These are phyloP conservation scores for Aspergillus sp. DNA, from an alignment of 2,329 filamentous ascomycete genomes.

Conservation along the genomic window DNA sequence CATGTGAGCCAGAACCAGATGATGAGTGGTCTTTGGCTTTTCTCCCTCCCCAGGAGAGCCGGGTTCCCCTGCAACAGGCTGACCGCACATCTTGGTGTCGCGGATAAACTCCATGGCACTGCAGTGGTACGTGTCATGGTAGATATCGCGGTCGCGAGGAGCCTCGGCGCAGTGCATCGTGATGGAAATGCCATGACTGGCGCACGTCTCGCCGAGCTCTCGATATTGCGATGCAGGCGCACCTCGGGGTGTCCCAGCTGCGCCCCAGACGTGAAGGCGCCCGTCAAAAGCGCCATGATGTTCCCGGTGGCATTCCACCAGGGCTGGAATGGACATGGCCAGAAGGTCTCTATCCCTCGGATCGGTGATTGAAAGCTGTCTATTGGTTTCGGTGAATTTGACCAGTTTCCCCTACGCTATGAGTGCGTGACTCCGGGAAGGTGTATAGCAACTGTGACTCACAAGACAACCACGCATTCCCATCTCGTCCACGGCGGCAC, in stretches of 20 bases:
- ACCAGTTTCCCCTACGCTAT: constrained; percentile 10
- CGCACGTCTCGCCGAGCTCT: background rate
- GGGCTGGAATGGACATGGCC: constrained; percentile 26
- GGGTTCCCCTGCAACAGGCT: constrained; percentile 33
- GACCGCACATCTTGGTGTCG: constrained; percentile 23
- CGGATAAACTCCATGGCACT: constrained; percentile 8
- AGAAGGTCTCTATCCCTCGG: constrained; percentile 26
- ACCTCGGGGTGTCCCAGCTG: constrained; percentile 47
- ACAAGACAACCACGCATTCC: constrained; percentile 46
- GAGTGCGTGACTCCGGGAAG: background rate
- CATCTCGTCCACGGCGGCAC: constrained; percentile 43
- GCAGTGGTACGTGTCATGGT: constrained; percentile 2
- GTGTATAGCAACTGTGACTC: background rate
- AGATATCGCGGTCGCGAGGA: constrained; percentile 7
- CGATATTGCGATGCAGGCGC: background rate
- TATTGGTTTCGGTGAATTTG: constrained; percentile 25
- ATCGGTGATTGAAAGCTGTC: constrained; percentile 26
- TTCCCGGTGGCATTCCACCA: constrained; percentile 18
- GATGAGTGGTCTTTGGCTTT: background rate
- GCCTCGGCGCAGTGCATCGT: constrained; percentile 50
- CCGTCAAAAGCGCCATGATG: constrained; percentile 26
- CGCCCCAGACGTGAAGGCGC: constrained; percentile 50
- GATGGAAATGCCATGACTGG: constrained; percentile 41
- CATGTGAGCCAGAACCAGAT: constrained; percentile 51
- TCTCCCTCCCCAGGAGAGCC: background rate